Percentiles rank a stretch among this genome's conserved stretches.
Conservation (phyloP, 2,329 filamentous ascomycete species). For the Trichoderma oligosporum region DNA sequence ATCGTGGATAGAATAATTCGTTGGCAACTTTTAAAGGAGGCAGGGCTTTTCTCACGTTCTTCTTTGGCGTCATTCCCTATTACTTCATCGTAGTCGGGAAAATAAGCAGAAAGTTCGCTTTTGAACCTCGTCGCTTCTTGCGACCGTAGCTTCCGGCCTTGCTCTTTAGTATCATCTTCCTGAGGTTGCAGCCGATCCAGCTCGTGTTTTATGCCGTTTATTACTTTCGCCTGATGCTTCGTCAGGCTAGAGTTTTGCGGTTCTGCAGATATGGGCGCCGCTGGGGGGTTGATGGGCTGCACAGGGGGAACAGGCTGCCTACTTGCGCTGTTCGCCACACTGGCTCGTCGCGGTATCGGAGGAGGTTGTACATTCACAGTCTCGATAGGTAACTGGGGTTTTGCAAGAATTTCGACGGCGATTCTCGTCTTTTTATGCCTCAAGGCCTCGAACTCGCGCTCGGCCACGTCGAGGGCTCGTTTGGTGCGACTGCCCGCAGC, state of each 20-base stretch:
- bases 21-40: background rate
- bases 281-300: slow-evolving; percentile 23
- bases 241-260: slow-evolving; percentile 36
- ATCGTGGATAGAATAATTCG: background rate
- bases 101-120: slow-evolving; percentile 87
- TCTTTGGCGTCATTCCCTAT: slow-evolving; percentile 81
- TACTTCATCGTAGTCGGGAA: slow-evolving; percentile 90
- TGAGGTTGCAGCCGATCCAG: slow-evolving; percentile 53
- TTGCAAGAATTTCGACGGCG: slow-evolving; percentile 49
- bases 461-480: slow-evolving; percentile 44
- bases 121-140: slow-evolving; percentile 83
- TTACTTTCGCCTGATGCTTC: slow-evolving; percentile 55
- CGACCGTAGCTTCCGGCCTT: slow-evolving; percentile 76
- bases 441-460: slow-evolving; percentile 43
- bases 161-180: slow-evolving; percentile 47
- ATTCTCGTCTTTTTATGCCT: slow-evolving; percentile 50
- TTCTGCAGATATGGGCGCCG: slow-evolving; percentile 21
- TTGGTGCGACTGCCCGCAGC: slow-evolving; percentile 44
- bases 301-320: slow-evolving; percentile 10
- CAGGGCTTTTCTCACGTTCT: slow-evolving; percentile 56
- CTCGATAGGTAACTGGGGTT: slow-evolving; percentile 28
- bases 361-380: slow-evolving; percentile 27
- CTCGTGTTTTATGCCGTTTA: slow-evolving; percentile 60
- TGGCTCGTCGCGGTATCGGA: slow-evolving; percentile 27
- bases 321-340: slow-evolving; percentile 17